A percentile compares a stretch with the other conserved stretches of the same genome.
Evolutionary conservation across 2,329 filamentous ascomycete genomes (phyloP).

Genomic region (Tolypocladium paradoxum): DNA sequence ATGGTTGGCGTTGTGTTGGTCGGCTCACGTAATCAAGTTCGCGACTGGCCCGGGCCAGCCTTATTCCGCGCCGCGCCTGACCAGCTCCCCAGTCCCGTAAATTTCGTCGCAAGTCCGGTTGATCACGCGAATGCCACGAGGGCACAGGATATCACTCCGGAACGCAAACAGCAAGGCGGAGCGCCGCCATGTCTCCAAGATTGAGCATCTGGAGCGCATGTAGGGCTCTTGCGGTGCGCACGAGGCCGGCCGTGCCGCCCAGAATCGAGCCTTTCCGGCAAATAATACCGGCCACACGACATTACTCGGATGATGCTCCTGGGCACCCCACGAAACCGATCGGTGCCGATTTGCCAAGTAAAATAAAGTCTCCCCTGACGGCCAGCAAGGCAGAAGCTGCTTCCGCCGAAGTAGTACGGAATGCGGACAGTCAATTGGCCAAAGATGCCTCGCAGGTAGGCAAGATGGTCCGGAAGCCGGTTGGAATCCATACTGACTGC

Average conservation of each 20-base stretch:
- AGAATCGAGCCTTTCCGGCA: conserved; percentile 12
- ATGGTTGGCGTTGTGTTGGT: not conserved
- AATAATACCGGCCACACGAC: conserved; percentile 11
- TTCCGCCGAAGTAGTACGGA: not conserved
- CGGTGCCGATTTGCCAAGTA: conserved; percentile 1
- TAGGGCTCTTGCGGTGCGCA: conserved; percentile 19
- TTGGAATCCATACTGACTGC: not conserved
- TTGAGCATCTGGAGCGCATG: conserved; percentile 23
- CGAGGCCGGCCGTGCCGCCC: conserved; percentile 13
- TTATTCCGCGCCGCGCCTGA: conserved; percentile 8
- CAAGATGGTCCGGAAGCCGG: not conserved
- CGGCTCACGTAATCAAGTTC: conserved; percentile 2
- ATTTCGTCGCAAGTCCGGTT: conserved; percentile 5
- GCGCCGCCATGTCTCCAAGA: conserved; percentile 22
- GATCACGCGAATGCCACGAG: not conserved
- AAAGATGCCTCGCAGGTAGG: not conserved
- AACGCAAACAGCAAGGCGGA: not conserved
- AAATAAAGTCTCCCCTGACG: not conserved
- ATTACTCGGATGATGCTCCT: conserved; percentile 23
- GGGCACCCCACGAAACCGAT: conserved; percentile 13
- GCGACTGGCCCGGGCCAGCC: conserved; percentile 2
- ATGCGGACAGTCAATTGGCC: not conserved
- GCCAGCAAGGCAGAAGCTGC: not conserved
- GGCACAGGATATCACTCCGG: not conserved
- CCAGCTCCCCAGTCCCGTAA: conserved; percentile 2